Evolutionary conservation across 2,329 filamentous ascomycete genomes (phyloP).

Genomic region (Chaetoscypha palmicola): DNA sequence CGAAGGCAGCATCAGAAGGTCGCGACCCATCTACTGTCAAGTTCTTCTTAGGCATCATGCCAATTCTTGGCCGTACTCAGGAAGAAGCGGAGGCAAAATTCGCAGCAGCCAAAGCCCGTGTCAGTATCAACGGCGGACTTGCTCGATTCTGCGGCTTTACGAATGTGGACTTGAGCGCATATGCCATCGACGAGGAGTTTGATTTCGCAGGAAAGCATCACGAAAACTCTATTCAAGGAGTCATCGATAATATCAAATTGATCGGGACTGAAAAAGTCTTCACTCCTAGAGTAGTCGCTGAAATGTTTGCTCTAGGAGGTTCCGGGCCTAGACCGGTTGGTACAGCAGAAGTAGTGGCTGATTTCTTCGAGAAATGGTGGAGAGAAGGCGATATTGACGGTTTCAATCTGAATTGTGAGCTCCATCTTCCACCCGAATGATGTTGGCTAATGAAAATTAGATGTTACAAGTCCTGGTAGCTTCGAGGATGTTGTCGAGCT

Average conservation of each 20-base stretch:
- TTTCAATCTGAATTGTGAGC: slow-evolving; percentile 6
- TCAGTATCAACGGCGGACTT: slow-evolving; percentile 55
- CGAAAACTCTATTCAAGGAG: slow-evolving; percentile 10
- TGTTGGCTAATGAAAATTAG: background rate
- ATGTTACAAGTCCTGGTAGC: slow-evolving; percentile 46
- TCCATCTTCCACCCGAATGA: background rate
- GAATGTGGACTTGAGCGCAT: slow-evolving; percentile 46
- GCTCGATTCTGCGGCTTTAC: slow-evolving; percentile 70
- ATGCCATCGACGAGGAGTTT: slow-evolving; percentile 8
- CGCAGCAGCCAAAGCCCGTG: slow-evolving; percentile 51
- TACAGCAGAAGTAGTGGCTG: slow-evolving; percentile 3
- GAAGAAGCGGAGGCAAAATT: slow-evolving; percentile 59
- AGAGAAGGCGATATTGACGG: slow-evolving; percentile 6
- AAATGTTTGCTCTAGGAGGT: slow-evolving; percentile 9
- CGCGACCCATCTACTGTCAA: slow-evolving; percentile 55
- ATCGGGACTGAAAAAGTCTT: slow-evolving; percentile 4
- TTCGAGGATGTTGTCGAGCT: slow-evolving; percentile 62
- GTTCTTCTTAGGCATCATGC: slow-evolving; percentile 58
- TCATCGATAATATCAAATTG: slow-evolving; percentile 8
- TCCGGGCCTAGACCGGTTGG: slow-evolving; percentile 2
- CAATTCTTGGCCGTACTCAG: slow-evolving; percentile 56
- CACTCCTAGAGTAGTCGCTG: slow-evolving; percentile 4
- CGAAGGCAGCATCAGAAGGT: slow-evolving; percentile 40
- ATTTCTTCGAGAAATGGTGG: slow-evolving; percentile 6
- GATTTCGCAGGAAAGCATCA: slow-evolving; percentile 7